These are phyloP conservation scores for Talaromyces sp. DNA, from an alignment of 2,329 filamentous ascomycete species.

Conservation along the genomic window DNA sequence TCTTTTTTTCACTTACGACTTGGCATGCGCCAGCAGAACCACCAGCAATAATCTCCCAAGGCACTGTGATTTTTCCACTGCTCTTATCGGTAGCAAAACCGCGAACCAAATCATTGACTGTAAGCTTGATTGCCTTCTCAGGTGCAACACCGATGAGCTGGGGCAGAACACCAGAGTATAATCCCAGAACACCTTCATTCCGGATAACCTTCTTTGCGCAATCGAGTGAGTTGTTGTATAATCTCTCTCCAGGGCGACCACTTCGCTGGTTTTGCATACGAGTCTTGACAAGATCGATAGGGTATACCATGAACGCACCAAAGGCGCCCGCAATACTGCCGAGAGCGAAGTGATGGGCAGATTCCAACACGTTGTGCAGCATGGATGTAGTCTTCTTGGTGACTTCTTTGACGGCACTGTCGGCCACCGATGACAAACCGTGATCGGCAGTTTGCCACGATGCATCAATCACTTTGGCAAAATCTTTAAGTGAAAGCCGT, in stretches of 20 bases:
- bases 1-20: constrained; percentile 63
- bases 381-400: constrained; percentile 54
- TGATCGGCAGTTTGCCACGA: constrained; percentile 67
- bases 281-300: constrained; percentile 97
- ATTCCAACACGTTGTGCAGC: constrained; percentile 64
- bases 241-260: constrained; percentile 70
- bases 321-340: constrained; percentile 92
- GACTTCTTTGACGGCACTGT: constrained; percentile 46
- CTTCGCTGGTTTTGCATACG: constrained; percentile 95
- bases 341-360: constrained; percentile 82
- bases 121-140: constrained; percentile 98
- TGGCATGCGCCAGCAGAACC: constrained; percentile 87
- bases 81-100: constrained; percentile 67
- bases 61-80: constrained; percentile 64
- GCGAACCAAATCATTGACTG: constrained; percentile 91
- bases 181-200: constrained; percentile 82
- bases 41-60: constrained; percentile 78
- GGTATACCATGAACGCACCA: constrained; percentile 98
- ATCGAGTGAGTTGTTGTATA: constrained; percentile 97
- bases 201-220: constrained; percentile 88
- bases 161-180: constrained; percentile 92
- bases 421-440: constrained; percentile 44
- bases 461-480: constrained; percentile 90
- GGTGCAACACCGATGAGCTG: constrained; percentile 97
- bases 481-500: constrained; percentile 73